A percentile compares a stretch with the other conserved stretches of the same genome.
phyloP scores from a whole-genome alignment of 805 yeast species.

The Pichia kluyveri region DNA sequence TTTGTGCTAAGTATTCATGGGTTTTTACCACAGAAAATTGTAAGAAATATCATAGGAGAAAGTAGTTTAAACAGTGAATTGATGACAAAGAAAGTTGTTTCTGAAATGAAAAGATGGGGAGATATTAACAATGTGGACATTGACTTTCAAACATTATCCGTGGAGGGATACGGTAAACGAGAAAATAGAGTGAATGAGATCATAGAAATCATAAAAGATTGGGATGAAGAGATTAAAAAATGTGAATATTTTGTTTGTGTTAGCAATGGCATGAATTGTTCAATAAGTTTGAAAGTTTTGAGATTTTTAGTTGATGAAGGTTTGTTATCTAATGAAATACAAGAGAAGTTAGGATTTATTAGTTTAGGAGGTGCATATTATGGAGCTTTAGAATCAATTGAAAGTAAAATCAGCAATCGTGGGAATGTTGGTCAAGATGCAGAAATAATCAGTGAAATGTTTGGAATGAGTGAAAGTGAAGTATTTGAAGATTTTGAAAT shows the following conservation, averaged over 20 bases:
- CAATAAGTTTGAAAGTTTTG: constrained; percentile 72
- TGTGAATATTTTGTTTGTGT: constrained; percentile 82
- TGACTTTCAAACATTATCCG: constrained; percentile 71
- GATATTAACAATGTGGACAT: constrained; percentile 28
- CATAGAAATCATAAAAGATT: constrained; percentile 56
- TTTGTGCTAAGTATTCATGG: constrained; percentile 93
- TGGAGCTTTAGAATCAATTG: constrained; percentile 87
- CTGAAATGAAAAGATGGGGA: constrained; percentile 61
- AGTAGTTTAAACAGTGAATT: constrained; percentile 85
- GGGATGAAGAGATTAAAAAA: constrained; percentile 43
- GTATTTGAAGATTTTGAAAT: constrained; percentile 51
- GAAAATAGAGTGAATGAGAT: constrained; percentile 73
- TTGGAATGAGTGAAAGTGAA: constrained; percentile 76
- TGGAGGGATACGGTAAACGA: constrained; percentile 88
- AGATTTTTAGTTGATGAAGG: constrained; percentile 35
- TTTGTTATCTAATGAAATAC: constrained; percentile 41
- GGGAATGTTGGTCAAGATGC: constrained; percentile 72
- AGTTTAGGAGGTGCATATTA: constrained; percentile 90
- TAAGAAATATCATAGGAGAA: constrained; percentile 79
- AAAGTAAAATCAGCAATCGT: constrained; percentile 64
- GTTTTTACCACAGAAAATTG: constrained; percentile 79
- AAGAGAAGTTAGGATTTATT: constrained; percentile 53
- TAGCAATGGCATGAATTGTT: constrained; percentile 89
- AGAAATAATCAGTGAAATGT: constrained; percentile 76
- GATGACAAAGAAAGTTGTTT: constrained; percentile 75